Evolutionary conservation across 306 rosid species (phyloP), one percentile per base, ranked within the genome.

Genomic region (Geum urbanum): DNA sequence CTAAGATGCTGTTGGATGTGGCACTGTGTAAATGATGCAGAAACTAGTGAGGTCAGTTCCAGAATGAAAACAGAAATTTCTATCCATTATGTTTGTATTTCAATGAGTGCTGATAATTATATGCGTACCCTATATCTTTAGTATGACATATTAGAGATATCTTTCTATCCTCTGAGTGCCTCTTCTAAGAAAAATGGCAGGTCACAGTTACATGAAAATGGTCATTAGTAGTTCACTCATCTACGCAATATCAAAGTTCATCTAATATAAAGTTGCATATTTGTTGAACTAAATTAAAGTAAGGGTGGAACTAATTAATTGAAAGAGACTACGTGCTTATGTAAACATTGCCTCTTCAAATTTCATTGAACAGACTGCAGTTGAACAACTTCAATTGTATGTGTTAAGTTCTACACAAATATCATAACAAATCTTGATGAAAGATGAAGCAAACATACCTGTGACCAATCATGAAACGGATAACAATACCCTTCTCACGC

Each of bases 401-500:
- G 3, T 52, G 5, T n/a, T 0, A 52, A 3, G 19, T 18, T 18
- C 10, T 52, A 41, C 9, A 67, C 2, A 56, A 5, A 4, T 5
- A 56, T 56, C 12, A 59, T 32, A 20, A 37, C 12, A 35, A 43
- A 43, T 55, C 74, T 14, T 27, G 39, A 56, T 20, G 35, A 13
- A 14, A 63, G 11, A 15, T 11, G 14, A 18, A 60, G 20, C 46
- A 15, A 67, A 83, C 50, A 43, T 79, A 94, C 98, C 98, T 94
- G 80, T 94, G 99, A 66, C 99, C 99, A 79, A 94, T 94, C 91
- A 86, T 94, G 84, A 94, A 94, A 71, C 99, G 91, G 78, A 94
- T 84, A 61, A 94, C 84, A 67, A 94, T 91, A 61, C 99, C 99
- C 80, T 94, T 94, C 86, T 91, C 97, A 39, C 83, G 86, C 78